Evolutionary conservation across 768 basidiomycete species (phyloP).

Genomic region (Agrocybe praecox): DNA sequence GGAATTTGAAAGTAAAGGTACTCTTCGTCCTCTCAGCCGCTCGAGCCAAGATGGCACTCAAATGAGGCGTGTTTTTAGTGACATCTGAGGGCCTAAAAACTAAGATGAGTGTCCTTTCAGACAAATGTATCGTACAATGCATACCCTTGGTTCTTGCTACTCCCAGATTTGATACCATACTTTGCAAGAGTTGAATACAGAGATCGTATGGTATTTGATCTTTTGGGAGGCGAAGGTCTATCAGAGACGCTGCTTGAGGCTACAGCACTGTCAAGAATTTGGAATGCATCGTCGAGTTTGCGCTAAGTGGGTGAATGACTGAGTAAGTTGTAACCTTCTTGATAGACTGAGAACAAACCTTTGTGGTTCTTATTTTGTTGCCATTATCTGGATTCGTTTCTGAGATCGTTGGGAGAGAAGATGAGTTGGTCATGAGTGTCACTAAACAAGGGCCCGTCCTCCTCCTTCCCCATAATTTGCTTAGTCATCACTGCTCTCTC

Average conservation of each 20-base stretch:
- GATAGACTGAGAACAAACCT: slow-evolving; percentile 35
- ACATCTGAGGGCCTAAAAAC: slow-evolving; percentile 13
- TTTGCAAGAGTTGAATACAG: slow-evolving; percentile 80
- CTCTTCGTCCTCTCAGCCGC: slow-evolving; percentile 59
- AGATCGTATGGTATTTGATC: slow-evolving; percentile 52
- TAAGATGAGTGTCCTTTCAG: not conserved
- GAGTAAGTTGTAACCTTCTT: not conserved
- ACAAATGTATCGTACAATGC: not conserved
- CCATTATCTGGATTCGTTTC: slow-evolving; percentile 13
- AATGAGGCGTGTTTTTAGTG: slow-evolving; percentile 66
- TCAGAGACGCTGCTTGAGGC: slow-evolving; percentile 32
- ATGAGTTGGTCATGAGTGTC: slow-evolving; percentile 18
- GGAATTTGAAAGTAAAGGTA: slow-evolving; percentile 46
- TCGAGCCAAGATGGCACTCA: slow-evolving; percentile 72
- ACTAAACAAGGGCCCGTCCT: not conserved
- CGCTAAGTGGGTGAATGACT: slow-evolving; percentile 45
- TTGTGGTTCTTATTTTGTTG: slow-evolving; percentile 36
- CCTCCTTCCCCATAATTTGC: not conserved
- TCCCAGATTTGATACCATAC: slow-evolving; percentile 66
- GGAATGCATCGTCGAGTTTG: slow-evolving; percentile 83
- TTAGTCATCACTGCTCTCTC: slow-evolving; percentile 10
- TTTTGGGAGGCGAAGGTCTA: slow-evolving; percentile 55
- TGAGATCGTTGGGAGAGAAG: slow-evolving; percentile 3
- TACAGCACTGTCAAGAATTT: slow-evolving; percentile 68
- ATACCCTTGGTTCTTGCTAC: slow-evolving; percentile 14